Evolutionary conservation across 371 early-diverging fungal species (phyloP), one percentile per base, ranked within the genome.

Genomic region (Mortierella sp.): DNA sequence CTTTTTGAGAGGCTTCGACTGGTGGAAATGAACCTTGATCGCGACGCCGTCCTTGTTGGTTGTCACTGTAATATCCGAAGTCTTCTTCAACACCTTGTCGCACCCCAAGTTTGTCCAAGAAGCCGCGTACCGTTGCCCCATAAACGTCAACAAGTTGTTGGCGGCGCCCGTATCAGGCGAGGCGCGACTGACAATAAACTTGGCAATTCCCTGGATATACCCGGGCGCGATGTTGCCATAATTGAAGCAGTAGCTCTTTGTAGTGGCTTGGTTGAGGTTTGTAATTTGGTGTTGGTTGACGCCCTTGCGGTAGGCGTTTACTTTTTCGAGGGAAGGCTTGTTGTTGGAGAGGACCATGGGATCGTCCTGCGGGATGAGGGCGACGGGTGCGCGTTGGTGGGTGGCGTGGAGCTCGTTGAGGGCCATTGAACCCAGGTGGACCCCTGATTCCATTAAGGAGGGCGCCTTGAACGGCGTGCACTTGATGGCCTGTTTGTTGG

Each of bases 321-420:
- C 0, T 57, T 82, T 82, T 0, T 38, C 21, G 52, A 82, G 13
- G 6, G 78, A 78, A 6, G 48, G 57, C 38, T 79, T 75, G 73
- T n/a, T 48, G 65, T 79, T 75, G 42, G 82, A 82, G 24, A 82
- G 76, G 45, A 79, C 82, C 82, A 82, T 82, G 31, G 82, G 82
- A 38, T 82, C 76, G 31, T 4, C 38, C 10, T 21, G 47, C 0
- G 82, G 82, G 70, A 82, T 50, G 65, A 82, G 42, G 16, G 82
- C 82, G 10, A 79, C 58, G 6, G 78, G 82, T 1, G 73, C 42
- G 11, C 3, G 38, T 42, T 82, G 82, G 16, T n/a, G 75, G 3
- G 73, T 21, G 31, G 82, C 82, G 16, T 78, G 79, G 54, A 82
- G 73, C 47, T 82, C 82, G 73, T 82, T 78, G 73, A 82, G 71